A percentile compares a stretch with the other conserved stretches of the same genome.
Evolutionary conservation across 176 grass and related monocot species (phyloP).

Genomic region (Oropetium thomaeum): DNA sequence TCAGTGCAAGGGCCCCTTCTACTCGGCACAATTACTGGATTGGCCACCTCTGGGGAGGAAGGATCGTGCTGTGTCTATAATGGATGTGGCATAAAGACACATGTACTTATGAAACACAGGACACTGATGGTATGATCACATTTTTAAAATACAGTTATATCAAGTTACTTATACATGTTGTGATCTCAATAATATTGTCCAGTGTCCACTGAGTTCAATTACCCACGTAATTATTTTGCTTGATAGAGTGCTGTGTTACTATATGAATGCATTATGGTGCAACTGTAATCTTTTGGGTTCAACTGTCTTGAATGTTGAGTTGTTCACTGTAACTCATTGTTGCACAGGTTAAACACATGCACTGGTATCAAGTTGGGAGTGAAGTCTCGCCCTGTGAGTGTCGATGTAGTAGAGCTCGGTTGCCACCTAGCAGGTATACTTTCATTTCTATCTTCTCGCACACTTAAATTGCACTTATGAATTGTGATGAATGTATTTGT

Average conservation of each 20-base stretch:
- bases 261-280: neutral
- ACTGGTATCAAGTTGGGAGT: slow-evolving; percentile 80
- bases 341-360: slow-evolving; percentile 93
- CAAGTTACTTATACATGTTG: neutral
- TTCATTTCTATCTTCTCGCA: slow-evolving; percentile 18
- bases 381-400: slow-evolving; percentile 90
- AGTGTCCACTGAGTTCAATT: neutral
- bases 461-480: neutral
- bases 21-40: slow-evolving; percentile 78
- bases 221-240: neutral
- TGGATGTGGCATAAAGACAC: slow-evolving; percentile 54
- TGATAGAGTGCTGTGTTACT: neutral
- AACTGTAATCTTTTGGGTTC: neutral
- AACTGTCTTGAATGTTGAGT: slow-evolving; percentile 11
- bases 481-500: neutral
- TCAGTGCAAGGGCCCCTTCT: slow-evolving; percentile 30
- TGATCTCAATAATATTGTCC: neutral
- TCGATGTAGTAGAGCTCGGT: slow-evolving; percentile 74
- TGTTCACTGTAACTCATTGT: slow-evolving; percentile 1
- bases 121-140: slow-evolving; percentile 65
- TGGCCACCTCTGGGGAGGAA: slow-evolving; percentile 77
- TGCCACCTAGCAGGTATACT: slow-evolving; percentile 84
- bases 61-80: slow-evolving; percentile 78
- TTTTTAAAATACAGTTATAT: slow-evolving; percentile 15
- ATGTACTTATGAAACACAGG: slow-evolving; percentile 83